These are phyloP conservation scores for Microsporum ferrugineum DNA, from an alignment of 2,329 filamentous ascomycete genomes.

Conservation along the genomic window DNA sequence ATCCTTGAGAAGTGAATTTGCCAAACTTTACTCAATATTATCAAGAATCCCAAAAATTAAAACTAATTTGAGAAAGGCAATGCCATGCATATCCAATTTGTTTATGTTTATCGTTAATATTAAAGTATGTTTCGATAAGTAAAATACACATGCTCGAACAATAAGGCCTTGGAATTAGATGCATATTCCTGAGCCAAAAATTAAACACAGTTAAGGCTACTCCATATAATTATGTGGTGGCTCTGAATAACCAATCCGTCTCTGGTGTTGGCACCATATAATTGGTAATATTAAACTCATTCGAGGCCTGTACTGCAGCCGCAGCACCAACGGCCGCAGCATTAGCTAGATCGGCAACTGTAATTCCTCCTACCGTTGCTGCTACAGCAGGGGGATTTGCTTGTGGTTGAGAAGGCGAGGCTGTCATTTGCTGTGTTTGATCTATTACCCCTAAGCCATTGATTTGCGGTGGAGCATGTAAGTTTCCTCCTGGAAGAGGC, in stretches of 20 bases:
- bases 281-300: constrained; percentile 37
- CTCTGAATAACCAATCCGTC: constrained; percentile 34
- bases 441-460: not conserved
- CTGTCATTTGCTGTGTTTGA: not conserved
- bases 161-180: not conserved
- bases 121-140: not conserved
- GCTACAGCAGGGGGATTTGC: not conserved
- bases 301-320: constrained; percentile 3
- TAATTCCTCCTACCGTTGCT: not conserved
- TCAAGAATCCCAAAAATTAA: not conserved
- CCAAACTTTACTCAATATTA: not conserved
- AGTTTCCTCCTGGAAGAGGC: constrained; percentile 23
- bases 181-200: not conserved
- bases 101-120: not conserved
- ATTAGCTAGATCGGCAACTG: constrained; percentile 1
- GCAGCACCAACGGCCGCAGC: not conserved
- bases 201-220: not conserved
- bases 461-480: not conserved
- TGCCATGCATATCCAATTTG: not conserved
- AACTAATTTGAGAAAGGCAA: not conserved
- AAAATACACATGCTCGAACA: not conserved
- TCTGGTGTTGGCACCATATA: constrained; percentile 38
- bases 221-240: constrained; percentile 1
- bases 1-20: not conserved
- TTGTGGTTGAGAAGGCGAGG: not conserved